Evolutionary conservation across 2,329 filamentous ascomycete genomes (phyloP), one percentile per base, ranked within the genome.

Genomic region (Neofusicoccum sp.): DNA sequence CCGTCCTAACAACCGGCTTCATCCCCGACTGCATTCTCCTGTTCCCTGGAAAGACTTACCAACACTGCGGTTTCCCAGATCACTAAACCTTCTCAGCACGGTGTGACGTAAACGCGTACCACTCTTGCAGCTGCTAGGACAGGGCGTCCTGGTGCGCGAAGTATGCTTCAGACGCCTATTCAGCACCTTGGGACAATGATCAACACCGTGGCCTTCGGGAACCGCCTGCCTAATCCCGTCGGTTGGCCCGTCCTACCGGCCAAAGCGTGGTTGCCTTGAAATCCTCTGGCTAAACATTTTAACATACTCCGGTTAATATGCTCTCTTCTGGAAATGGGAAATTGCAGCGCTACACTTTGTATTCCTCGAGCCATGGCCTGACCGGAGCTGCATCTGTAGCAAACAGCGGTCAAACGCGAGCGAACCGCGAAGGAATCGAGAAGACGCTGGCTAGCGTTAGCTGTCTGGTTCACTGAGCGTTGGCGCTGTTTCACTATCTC

Each of bases 71-170:
- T 45, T 36, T 16, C 14, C 31, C 39, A 45, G 54, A 45, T 58
- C 54, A 31, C 41, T 45, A 12, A 44, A 36, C 37, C 28, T 43
- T 43, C 29, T 16, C 22, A 12, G 37, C 37, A 3, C 36, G 31
- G 36, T 28, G 54, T 58, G 54, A 58, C 54, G 54, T 58, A 34
- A 58, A 45, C 8, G 34, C 31, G 31, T n/a, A 36, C 39, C n/a
- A 43, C n/a, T 33, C 16, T 43, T 56, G 28, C 50, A 56, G 33
- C 37, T 9, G 37, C 37, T 14, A 31, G 16, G 50, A 33, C 37
- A 5, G 14, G 34, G 49, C 36, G 22, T 39, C 36, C 22, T 14
- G 14, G 28, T 33, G 29, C 16, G 22, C n/a, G n/a, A 12, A 12
- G 22, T 58, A 33, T 45, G 39, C 41, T 41, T n/a, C 39, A 11